These are phyloP conservation scores for Hamigera avellanea DNA, from an alignment of 495 filamentous ascomycete genomes.

Conservation along the genomic window DNA sequence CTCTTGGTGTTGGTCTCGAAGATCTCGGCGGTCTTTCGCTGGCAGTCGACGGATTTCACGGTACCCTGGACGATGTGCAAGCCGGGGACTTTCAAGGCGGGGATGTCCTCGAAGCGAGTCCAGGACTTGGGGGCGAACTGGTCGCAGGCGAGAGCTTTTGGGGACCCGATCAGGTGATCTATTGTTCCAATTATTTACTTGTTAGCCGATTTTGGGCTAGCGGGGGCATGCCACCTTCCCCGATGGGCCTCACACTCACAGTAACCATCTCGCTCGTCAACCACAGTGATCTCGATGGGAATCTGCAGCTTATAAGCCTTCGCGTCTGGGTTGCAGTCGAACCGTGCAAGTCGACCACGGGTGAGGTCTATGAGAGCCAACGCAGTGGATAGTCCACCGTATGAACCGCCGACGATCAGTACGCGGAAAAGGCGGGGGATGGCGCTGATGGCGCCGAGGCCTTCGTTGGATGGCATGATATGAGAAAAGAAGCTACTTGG, in stretches of 20 bases:
- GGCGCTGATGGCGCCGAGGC: conserved; percentile 9
- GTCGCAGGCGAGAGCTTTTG: conserved; percentile 47
- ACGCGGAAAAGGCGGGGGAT: too few species aligned
- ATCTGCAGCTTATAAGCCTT: conserved; percentile 23
- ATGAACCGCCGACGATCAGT: conserved; percentile 53
- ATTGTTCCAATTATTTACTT: too few species aligned
- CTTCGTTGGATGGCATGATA: conserved; percentile 23
- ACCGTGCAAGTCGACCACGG: conserved; percentile 28
- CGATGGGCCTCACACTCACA: conserved; percentile 42
- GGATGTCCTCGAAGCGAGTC: conserved; percentile 49
- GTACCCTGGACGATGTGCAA: conserved; percentile 46
- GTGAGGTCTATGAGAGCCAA: conserved; percentile 51
- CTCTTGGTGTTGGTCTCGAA: conserved; percentile 15
- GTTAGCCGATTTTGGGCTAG: too few species aligned
- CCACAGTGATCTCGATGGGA: conserved; percentile 50
- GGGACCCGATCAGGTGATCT: conserved; percentile 52
- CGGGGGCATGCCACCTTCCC: too few species aligned
- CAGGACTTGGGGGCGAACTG: conserved; percentile 46
- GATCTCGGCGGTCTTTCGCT: conserved; percentile 39
- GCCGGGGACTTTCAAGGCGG: conserved; percentile 38
- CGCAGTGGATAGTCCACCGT: conserved; percentile 48
- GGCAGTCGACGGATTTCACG: conserved; percentile 40
- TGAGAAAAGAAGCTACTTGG: neutral
- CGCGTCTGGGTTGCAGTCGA: conserved; percentile 16
- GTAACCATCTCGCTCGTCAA: conserved; percentile 61